Base-by-base conservation (phyloP, 305 asterid genomes). In the Fraxinus floribunda region DNA sequence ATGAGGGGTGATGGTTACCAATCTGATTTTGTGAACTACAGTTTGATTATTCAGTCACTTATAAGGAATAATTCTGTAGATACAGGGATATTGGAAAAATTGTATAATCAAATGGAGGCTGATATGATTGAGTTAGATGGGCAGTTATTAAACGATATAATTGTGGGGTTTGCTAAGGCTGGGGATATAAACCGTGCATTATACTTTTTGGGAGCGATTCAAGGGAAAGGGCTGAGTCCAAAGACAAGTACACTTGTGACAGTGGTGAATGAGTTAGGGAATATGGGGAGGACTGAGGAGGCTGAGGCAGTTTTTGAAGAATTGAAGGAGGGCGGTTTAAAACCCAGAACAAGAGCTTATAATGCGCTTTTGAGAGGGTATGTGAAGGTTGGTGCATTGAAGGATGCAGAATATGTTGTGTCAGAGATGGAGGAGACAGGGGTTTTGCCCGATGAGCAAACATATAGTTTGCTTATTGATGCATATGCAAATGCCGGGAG, bases 401-500 rank as follows among this genome's bases (percentile, higher is more conserved):
- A 85, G 82, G 98, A 92, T 85, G 99, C 99, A 0, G 98, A 94
- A 84, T 87, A 84, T 78, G 82, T 95, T 55, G 97, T 95, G 10
- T 90, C 98, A 0, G 95, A 91, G 83, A 95, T 95, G 99, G 95
- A 95, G 85, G 87, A 85, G 84, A 88, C 80, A 0, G 97, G 97
- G 60, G 94, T 95, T 80, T 89, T 86, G 38, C 98, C 98, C 0
- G 98, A 95, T 83, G 98, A 94, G 78, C 88, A 88, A 79, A 95
- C 99, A 0, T 94, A 95, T 70, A 90, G 99, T 81, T 85, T 93
- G 87, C 97, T 95, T 68, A 95, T 95, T 29, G 99, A 95, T 85
- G 99, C 98, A 0, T 95, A 94, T 84, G 97, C 97, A 38, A 93
- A 93, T 88, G 98, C 97, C 0, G 98, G 97, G 81, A 91, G 98